Percentiles rank a stretch among this genome's conserved stretches.
Conservation (phyloP, 2,329 filamentous ascomycete genomes). For the Diaporthe amygdali region DNA sequence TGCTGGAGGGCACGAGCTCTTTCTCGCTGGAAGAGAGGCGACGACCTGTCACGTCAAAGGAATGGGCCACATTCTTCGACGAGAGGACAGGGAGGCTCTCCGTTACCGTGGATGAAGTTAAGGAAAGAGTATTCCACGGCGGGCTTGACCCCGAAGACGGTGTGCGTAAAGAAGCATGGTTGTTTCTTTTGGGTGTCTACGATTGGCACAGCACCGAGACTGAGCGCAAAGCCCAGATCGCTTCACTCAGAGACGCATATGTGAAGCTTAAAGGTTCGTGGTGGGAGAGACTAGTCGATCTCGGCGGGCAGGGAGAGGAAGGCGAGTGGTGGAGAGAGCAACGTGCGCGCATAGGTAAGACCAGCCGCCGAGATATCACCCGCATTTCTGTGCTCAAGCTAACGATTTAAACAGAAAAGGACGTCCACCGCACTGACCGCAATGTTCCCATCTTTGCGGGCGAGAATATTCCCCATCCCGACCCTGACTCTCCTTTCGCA, state of each 20-base stretch:
- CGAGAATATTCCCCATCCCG: slow-evolving; percentile 95
- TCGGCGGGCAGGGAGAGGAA: slow-evolving; percentile 78
- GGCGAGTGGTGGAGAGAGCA: slow-evolving; percentile 98
- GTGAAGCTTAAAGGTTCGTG: slow-evolving; percentile 91
- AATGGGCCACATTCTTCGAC: slow-evolving; percentile 95
- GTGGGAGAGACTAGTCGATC: slow-evolving; percentile 93
- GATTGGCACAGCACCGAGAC: slow-evolving; percentile 91
- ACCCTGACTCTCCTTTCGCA: slow-evolving; percentile 93
- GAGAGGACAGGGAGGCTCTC: slow-evolving; percentile 73
- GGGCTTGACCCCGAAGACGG: slow-evolving; percentile 88
- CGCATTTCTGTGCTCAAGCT: slow-evolving; percentile 11
- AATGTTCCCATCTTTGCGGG: slow-evolving; percentile 94
- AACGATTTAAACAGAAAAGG: slow-evolving; percentile 74
- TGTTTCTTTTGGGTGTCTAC: slow-evolving; percentile 90
- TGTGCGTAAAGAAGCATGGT: slow-evolving; percentile 94
- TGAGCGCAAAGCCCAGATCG: slow-evolving; percentile 82
- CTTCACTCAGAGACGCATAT: slow-evolving; percentile 90
- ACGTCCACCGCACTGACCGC: slow-evolving; percentile 96
- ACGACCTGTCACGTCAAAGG: slow-evolving; percentile 77
- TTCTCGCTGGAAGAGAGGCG: slow-evolving; percentile 78
- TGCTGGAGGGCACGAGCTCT: slow-evolving; percentile 79
- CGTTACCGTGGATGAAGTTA: slow-evolving; percentile 88
- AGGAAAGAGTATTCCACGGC: slow-evolving; percentile 96
- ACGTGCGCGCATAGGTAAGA: slow-evolving; percentile 86
- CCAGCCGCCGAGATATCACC: background rate